These are phyloP conservation scores for Tylopilus intermedius DNA, from an alignment of 768 basidiomycete genomes.

Conservation along the genomic window DNA sequence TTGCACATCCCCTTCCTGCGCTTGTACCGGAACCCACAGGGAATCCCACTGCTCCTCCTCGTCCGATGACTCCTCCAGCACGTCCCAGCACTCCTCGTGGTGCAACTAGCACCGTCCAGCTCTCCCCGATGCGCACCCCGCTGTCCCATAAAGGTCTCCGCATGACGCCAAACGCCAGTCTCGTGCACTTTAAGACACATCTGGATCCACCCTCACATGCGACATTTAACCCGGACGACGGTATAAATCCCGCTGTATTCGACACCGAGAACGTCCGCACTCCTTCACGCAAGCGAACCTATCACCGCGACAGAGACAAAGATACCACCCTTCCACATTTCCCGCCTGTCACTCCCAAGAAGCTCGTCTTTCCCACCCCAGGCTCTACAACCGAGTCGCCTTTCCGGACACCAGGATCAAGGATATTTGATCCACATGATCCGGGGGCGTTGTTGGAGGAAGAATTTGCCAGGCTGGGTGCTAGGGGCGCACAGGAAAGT, in stretches of 20 bases:
- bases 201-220: slow-evolving; percentile 56
- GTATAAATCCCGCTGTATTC: slow-evolving; percentile 35
- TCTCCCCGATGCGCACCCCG: slow-evolving; percentile 63
- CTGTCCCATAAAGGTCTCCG: slow-evolving; percentile 64
- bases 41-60: slow-evolving; percentile 12
- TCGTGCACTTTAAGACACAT: slow-evolving; percentile 64
- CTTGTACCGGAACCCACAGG: slow-evolving; percentile 25
- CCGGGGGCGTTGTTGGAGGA: slow-evolving; percentile 65
- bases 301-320: slow-evolving; percentile 26
- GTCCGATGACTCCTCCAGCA: slow-evolving; percentile 34
- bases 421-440: slow-evolving; percentile 68
- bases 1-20: slow-evolving; percentile 19
- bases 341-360: slow-evolving; percentile 43
- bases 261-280: slow-evolving; percentile 40
- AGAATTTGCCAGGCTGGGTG: slow-evolving; percentile 55
- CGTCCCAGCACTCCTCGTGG: slow-evolving; percentile 36
- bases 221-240: slow-evolving; percentile 22
- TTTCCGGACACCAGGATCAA: slow-evolving; percentile 45
- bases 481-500: slow-evolving; percentile 46
- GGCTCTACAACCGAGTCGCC: slow-evolving; percentile 34
- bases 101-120: slow-evolving; percentile 30
- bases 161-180: slow-evolving; percentile 63
- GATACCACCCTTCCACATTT: slow-evolving; percentile 18
- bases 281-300: slow-evolving; percentile 40
- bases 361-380: slow-evolving; percentile 32